These are phyloP conservation scores for Trifolium repens DNA, from an alignment of 306 rosid species.

Conservation along the genomic window DNA sequence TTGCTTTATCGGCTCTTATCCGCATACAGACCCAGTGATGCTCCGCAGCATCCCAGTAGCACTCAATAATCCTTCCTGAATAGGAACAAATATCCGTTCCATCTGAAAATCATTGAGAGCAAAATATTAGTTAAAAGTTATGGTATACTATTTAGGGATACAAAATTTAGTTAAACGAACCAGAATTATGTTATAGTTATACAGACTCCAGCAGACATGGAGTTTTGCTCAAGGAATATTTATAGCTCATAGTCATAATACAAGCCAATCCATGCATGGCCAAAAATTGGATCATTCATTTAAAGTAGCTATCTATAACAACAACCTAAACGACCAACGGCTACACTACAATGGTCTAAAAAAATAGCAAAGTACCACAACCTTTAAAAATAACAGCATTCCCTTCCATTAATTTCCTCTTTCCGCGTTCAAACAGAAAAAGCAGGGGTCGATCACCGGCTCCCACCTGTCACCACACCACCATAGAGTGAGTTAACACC, in stretches of 20 bases:
- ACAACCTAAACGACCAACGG: neutral
- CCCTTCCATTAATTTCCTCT: slow-evolving; percentile 84
- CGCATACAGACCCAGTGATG: slow-evolving; percentile 78
- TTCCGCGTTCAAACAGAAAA: slow-evolving; percentile 81
- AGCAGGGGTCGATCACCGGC: slow-evolving; percentile 61
- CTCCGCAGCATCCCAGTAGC: slow-evolving; percentile 65
- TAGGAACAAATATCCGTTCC: slow-evolving; percentile 61
- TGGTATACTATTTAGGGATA: slow-evolving; percentile 14
- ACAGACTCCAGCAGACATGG: slow-evolving; percentile 16
- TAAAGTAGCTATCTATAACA: neutral
- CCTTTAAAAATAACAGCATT: slow-evolving; percentile 76
- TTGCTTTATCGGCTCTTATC: slow-evolving; percentile 72
- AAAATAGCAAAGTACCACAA: slow-evolving; percentile 36
- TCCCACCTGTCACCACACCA: slow-evolving; percentile 56
- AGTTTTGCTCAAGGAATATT: slow-evolving; percentile 8
- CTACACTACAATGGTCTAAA: slow-evolving; percentile 10
- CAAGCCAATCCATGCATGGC: neutral
- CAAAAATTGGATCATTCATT: neutral
- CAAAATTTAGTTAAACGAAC: slow-evolving; percentile 10
- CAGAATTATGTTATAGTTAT: slow-evolving; percentile 16
- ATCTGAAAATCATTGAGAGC: slow-evolving; percentile 54
- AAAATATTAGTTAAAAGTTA: neutral
- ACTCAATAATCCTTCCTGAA: slow-evolving; percentile 87
- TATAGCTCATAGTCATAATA: slow-evolving; percentile 28
- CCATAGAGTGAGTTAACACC: slow-evolving; percentile 30